Conservation (phyloP, 768 basidiomycete genomes). For the Antrodiella citrinella region DNA sequence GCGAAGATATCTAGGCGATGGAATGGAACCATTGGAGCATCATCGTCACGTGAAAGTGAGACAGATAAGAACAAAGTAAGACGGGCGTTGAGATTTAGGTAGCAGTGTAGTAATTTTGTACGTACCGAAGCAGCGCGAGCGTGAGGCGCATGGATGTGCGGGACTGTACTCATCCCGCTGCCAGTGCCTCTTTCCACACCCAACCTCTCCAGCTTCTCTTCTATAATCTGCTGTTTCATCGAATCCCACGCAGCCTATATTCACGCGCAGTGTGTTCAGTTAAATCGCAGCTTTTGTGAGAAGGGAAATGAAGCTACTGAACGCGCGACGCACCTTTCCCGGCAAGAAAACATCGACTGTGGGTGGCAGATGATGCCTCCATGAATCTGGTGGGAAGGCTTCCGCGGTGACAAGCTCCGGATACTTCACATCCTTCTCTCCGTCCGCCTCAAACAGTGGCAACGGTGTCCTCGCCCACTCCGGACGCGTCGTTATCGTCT, state of each 20-base stretch:
- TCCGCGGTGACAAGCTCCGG: conserved; percentile 40
- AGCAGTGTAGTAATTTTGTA: conserved; percentile 22
- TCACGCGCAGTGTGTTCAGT: not conserved
- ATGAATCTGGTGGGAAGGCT: conserved; percentile 56
- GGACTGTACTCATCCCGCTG: conserved; percentile 33
- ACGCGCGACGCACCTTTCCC: conserved; percentile 47
- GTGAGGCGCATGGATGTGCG: conserved; percentile 66
- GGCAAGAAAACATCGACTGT: conserved; percentile 79
- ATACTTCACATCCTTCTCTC: conserved; percentile 16
- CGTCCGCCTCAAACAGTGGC: conserved; percentile 27
- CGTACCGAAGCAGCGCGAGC: conserved; percentile 78
- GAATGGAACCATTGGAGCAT: too few relatives aligned
- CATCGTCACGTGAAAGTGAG: too few relatives aligned
- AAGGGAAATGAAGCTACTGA: conserved; percentile 6
- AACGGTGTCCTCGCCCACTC: conserved; percentile 60
- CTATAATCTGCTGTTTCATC: conserved; percentile 63
- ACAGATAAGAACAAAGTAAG: too few relatives aligned
- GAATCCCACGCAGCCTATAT: conserved; percentile 65
- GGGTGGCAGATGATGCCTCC: conserved; percentile 48
- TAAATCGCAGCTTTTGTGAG: not conserved
- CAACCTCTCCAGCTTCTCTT: conserved; percentile 72
- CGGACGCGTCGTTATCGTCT: conserved; percentile 33
- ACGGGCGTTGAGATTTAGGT: too few relatives aligned
- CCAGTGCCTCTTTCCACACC: conserved; percentile 63
- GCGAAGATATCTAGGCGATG: conserved; percentile 70